Evolutionary conservation across 129 eudicot species (phyloP), one percentile per base, ranked within the genome.

Genomic region (Chrysanthemum makinoi): DNA sequence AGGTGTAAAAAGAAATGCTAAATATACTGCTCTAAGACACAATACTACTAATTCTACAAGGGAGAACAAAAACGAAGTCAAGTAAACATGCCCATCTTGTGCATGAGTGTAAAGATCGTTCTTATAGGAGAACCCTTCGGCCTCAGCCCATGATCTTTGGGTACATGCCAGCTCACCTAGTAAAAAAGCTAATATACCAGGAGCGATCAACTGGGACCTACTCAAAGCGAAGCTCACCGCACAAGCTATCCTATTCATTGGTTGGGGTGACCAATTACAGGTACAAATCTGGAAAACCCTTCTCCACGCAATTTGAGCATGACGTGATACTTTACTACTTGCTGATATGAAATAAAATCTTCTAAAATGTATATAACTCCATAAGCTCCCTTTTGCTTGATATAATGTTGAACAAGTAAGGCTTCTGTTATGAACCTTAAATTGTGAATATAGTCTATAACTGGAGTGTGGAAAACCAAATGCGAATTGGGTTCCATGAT

Each of bases 181-280:
- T 19, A 89, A 43, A 79, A 87, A 84, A 62, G 96, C 92, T 79
- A 89, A 80, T 50, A 94, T 82, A 65, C 98, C 85, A 15, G 98
- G 96, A 67, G 86, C 86, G 14, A 94, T 75, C 35, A 87, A 72
- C 71, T 87, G 87, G 15, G 96, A 89, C 16, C 98, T 86, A 26
- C 85, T 83, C 76, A 89, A 89, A 69, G 96, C 88, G 72, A 94
- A 84, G 63, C 88, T 89, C 65, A 93, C 87, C 19, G 90, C 96
- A 72, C 90, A 66, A 53, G 95, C 90, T 19, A 85, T 77, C 79
- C 87, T 78, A 71, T 78, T 87, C 39, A 84, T 76, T 26, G 91
- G 93, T 26, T 84, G 85, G 22, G 80, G 17, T 55, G 87, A 85
- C 49, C 77, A 82, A 51, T 69, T 80, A 65, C 74, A 85, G 28